Conservation (phyloP, 1,284 basidiomycete genomes). For the Coniophora puteana region DNA sequence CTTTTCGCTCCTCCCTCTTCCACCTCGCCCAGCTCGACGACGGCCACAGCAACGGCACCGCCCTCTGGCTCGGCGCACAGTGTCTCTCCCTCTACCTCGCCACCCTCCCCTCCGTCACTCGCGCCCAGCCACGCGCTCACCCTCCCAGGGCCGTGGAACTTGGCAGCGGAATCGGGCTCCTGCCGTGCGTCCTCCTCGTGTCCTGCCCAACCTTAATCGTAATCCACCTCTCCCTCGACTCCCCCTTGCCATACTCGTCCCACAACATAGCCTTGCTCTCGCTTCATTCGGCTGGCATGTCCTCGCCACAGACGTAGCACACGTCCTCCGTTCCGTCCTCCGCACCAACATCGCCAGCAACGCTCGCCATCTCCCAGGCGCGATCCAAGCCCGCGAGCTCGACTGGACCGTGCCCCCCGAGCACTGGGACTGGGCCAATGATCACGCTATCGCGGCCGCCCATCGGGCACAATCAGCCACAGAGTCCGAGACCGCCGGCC, state of each 20-base stretch:
- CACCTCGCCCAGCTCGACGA: conserved; percentile 53
- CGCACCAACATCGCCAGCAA: conserved; percentile 60
- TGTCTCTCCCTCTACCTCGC: conserved; percentile 66
- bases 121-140: conserved; percentile 19
- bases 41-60: conserved; percentile 75
- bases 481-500: conserved; percentile 1
- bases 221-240: conserved; percentile 2
- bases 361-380: conserved; percentile 33
- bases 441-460: conserved; percentile 25
- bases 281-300: conserved; percentile 73
- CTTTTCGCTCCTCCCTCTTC: conserved; percentile 41
- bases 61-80: conserved; percentile 84
- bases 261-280: conserved; percentile 54
- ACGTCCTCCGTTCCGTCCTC: conserved; percentile 69
- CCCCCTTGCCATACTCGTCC: background rate
- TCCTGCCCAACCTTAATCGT: conserved; percentile 10
- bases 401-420: conserved; percentile 60
- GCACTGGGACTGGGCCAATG: conserved; percentile 53
- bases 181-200: conserved; percentile 59
- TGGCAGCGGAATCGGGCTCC: conserved; percentile 80
- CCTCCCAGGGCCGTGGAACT: conserved; percentile 65
- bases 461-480: conserved; percentile 1
- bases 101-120: conserved; percentile 15
- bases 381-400: conserved; percentile 53
- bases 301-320: conserved; percentile 73